Conservation (phyloP, 306 rosid species). For the Cucumis sativus region DNA sequence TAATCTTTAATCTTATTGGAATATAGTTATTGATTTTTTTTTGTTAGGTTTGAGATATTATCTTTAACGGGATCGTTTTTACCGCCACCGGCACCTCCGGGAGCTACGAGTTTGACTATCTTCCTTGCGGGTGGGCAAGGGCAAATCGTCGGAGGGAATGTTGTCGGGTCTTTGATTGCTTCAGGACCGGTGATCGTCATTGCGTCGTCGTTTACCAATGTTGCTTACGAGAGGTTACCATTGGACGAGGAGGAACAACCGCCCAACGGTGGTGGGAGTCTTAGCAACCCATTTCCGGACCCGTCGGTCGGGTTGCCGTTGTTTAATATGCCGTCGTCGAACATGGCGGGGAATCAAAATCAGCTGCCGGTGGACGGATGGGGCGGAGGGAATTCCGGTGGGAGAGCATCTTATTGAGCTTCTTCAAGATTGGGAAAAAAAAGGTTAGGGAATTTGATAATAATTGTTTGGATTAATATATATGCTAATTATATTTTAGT, state of each 20-base stretch:
- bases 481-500: constrained; percentile 2
- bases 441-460: constrained; percentile 35
- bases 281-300: constrained; percentile 43
- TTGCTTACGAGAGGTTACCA: constrained; percentile 84
- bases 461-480: constrained; percentile 8
- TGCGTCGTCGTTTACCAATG: constrained; percentile 85
- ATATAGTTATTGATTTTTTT: background rate
- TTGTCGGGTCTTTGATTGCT: constrained; percentile 74
- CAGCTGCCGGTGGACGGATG: constrained; percentile 64
- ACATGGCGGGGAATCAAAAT: constrained; percentile 33
- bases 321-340: constrained; percentile 60
- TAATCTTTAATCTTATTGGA: no score
- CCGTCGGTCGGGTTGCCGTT: constrained; percentile 69
- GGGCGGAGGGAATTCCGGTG: constrained; percentile 61
- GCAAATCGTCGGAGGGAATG: constrained; percentile 84
- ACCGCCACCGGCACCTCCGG: constrained; percentile 94
- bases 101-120: constrained; percentile 63
- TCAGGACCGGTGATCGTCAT: constrained; percentile 78
- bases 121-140: constrained; percentile 89
- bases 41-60: constrained; percentile 48
- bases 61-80: constrained; percentile 67
- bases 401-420: constrained; percentile 40
- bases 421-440: constrained; percentile 8
- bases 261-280: constrained; percentile 21
- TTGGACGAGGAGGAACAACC: constrained; percentile 78